Conservation (phyloP, 371 early-diverging fungal genomes). For the Dichotomocladium elegans region DNA sequence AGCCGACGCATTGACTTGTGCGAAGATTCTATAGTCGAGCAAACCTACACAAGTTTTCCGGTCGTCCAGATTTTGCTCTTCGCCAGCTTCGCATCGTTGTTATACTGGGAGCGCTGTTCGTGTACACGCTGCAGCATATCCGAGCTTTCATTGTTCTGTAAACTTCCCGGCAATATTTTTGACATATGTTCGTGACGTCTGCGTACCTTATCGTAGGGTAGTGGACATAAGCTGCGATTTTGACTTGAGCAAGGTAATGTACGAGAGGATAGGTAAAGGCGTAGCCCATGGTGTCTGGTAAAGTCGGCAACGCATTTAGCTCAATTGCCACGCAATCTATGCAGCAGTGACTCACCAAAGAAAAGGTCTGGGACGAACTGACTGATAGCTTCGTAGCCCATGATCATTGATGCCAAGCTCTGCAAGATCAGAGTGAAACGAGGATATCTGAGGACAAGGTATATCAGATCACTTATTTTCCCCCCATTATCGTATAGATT, state of each 20-base stretch:
- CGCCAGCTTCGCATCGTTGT: constrained; percentile 59
- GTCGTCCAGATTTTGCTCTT: constrained; percentile 52
- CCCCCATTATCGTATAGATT: too few relatives aligned
- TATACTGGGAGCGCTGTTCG: constrained; percentile 60
- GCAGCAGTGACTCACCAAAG: constrained; percentile 54
- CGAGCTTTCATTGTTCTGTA: too few relatives aligned
- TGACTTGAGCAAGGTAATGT: constrained; percentile 52
- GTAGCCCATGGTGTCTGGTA: constrained; percentile 88
- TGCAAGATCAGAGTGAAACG: constrained; percentile 84
- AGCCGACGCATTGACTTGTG: not conserved
- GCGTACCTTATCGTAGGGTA: constrained; percentile 88
- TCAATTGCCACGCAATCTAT: not conserved
- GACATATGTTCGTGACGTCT: not conserved
- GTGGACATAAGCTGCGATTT: constrained; percentile 88
- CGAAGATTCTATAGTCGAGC: not conserved
- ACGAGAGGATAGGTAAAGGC: constrained; percentile 91
- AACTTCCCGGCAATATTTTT: too few relatives aligned
- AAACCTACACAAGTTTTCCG: constrained; percentile 62
- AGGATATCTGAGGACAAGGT: constrained; percentile 56
- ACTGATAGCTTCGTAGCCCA: constrained; percentile 76
- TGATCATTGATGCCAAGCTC: constrained; percentile 74
- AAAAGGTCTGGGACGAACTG: constrained; percentile 76
- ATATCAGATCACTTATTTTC: not conserved
- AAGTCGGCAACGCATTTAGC: not conserved
- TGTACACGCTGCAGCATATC: constrained; percentile 89